phyloP scores from a whole-genome alignment of 2,329 filamentous ascomycete genomes.

The Xylariaceae sp. region DNA sequence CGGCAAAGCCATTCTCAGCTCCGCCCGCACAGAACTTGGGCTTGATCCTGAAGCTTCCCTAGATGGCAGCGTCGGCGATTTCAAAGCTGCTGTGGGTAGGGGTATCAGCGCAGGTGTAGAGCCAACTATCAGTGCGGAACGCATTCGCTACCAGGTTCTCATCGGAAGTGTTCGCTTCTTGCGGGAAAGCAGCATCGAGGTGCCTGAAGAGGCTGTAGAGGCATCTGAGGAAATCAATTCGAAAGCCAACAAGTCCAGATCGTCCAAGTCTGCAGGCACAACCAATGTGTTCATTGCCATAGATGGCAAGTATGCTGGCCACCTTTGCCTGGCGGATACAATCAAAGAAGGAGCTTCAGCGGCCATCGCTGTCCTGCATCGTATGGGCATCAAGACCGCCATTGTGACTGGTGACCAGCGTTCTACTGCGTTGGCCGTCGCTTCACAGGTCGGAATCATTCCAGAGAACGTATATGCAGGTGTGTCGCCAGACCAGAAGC shows the following conservation, averaged over 20 bases:
- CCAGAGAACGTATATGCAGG: constrained; percentile 73
- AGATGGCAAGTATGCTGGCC: constrained; percentile 74
- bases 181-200: constrained; percentile 60
- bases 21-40: constrained; percentile 72
- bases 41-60: constrained; percentile 68
- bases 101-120: constrained; percentile 81
- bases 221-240: constrained; percentile 57
- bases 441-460: constrained; percentile 75
- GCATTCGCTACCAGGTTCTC: constrained; percentile 70
- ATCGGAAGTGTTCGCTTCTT: constrained; percentile 81
- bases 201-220: constrained; percentile 60
- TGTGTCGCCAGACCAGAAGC: constrained; percentile 89
- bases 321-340: constrained; percentile 80
- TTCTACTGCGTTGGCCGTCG: constrained; percentile 79
- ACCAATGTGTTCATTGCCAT: constrained; percentile 92
- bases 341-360: constrained; percentile 85
- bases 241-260: constrained; percentile 32
- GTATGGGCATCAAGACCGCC: constrained; percentile 80
- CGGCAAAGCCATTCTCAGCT: constrained; percentile 76
- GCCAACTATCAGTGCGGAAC: constrained; percentile 64
- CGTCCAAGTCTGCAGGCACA: constrained; percentile 54
- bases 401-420: constrained; percentile 93
- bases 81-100: constrained; percentile 76
- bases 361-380: constrained; percentile 74
- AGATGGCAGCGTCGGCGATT: constrained; percentile 81